phyloP scores from a whole-genome alignment of 2,329 filamentous ascomycete genomes.

The Sclerotinia sclerotiorum region DNA sequence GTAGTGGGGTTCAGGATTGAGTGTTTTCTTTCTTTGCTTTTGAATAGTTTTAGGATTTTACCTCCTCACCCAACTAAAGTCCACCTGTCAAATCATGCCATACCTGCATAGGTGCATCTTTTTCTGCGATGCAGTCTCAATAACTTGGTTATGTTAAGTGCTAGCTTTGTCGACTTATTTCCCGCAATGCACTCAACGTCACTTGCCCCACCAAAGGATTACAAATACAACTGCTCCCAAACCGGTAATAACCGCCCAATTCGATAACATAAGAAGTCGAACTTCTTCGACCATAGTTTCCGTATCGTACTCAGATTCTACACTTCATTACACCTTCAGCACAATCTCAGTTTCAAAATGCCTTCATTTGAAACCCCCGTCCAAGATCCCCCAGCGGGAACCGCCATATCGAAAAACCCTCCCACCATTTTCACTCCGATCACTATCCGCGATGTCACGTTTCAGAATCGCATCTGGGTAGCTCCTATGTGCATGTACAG shows the following conservation, averaged over 20 bases:
- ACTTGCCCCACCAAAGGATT: not conserved
- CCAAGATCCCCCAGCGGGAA: conserved; percentile 37
- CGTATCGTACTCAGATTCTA: not conserved
- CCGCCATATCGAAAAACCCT: conserved; percentile 35
- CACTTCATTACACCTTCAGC: not conserved
- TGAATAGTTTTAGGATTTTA: too few relatives aligned
- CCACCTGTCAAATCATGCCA: not conserved
- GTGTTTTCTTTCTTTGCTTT: too few relatives aligned
- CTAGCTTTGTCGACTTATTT: not conserved
- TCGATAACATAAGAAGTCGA: not conserved
- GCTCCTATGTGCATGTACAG: conserved; percentile 50
- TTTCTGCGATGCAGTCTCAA: not conserved
- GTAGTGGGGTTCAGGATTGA: too few relatives aligned
- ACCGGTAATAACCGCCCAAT: not conserved
- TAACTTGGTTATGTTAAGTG: not conserved
- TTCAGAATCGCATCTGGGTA: conserved; percentile 49
- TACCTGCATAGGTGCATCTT: too few relatives aligned
- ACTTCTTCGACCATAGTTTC: not conserved
- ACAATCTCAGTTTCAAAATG: not conserved
- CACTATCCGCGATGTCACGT: conserved; percentile 45
- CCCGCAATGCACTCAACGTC: not conserved
- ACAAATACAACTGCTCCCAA: not conserved
- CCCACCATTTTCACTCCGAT: conserved; percentile 47
- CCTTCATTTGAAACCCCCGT: conserved; percentile 3
- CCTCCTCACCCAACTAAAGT: not conserved